Percentiles rank a stretch among this genome's conserved stretches.
Conservation (phyloP, 2,329 filamentous ascomycete genomes). For the Aureobasidium sp. region DNA sequence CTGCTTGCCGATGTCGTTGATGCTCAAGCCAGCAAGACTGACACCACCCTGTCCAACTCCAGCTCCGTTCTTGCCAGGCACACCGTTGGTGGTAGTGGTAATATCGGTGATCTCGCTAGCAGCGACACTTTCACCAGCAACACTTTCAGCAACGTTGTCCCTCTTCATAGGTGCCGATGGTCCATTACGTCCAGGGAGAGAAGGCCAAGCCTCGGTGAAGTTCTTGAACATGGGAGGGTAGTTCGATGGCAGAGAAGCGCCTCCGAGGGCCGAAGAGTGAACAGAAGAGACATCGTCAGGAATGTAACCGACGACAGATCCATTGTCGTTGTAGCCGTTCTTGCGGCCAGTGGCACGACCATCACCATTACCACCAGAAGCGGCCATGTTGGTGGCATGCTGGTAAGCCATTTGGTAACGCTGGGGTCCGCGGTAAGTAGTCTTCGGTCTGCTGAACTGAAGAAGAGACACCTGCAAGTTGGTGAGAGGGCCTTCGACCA, state of each 20-base stretch:
- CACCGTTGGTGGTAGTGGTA: conserved; percentile 67
- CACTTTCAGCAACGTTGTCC: conserved; percentile 42
- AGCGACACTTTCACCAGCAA: conserved; percentile 87
- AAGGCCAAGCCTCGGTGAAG: conserved; percentile 87
- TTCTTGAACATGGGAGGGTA: conserved; percentile 94
- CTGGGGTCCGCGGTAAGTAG: conserved; percentile 82
- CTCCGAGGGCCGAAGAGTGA: conserved; percentile 85
- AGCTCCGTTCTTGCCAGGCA: conserved; percentile 40
- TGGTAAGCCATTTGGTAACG: conserved; percentile 76
- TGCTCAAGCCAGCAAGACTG: conserved; percentile 76
- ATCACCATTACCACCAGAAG: conserved; percentile 30
- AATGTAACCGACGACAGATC: conserved; percentile 90
- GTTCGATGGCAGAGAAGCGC: conserved; percentile 53
- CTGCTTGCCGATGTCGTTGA: conserved; percentile 63
- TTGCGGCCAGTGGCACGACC: conserved; percentile 43
- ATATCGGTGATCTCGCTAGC: conserved; percentile 85
- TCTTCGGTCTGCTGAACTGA: conserved; percentile 91
- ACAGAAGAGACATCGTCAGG: conserved; percentile 95
- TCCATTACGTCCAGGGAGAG: conserved; percentile 58
- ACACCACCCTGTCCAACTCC: conserved; percentile 73
- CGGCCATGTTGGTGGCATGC: conserved; percentile 54
- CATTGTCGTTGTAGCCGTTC: conserved; percentile 57
- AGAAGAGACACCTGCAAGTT: conserved; percentile 94
- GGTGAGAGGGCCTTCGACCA: conserved; percentile 89
- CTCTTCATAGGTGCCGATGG: conserved; percentile 52